Evolutionary conservation across 2,329 filamentous ascomycete species (phyloP), one percentile per base, ranked within the genome.

Genomic region (Davidsoniella neocaledoniae): DNA sequence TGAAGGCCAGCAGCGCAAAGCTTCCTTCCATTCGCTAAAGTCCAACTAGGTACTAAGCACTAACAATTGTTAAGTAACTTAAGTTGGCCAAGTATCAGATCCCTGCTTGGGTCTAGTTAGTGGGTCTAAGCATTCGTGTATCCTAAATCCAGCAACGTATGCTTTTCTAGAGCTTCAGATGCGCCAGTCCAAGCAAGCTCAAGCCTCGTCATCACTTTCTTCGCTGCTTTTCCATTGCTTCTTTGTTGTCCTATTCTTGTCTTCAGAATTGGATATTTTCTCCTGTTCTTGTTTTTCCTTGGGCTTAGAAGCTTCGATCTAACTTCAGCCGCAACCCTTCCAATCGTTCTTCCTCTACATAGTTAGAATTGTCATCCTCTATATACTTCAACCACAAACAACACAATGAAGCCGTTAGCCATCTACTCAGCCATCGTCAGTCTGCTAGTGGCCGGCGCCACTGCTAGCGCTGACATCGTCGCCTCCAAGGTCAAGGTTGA

Each of bases 371-470:
- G 33, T 10, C 29, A 19, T 21, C 7, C 16, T 12, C 9, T 46
- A 8, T 2, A 37, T 19, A 46, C 29, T 8, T 25, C 40, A 14
- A 8, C 4, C 39, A 16, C 21, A 47, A 21, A 16, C 21, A 21
- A 19, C 44, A 47, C 17, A 19, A 68, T 68, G 66, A 67, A 67
- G 64, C 61, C 61, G 55, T 59, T 61, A 54, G 61, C 72, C 57
- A 63, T 75, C 62, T 69, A 73, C 60, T 71, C 76, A 60, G 74
- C 73, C 57, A 68, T 78, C 59, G 65, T 74, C 56, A 77, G 77
- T 61, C 69, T 79, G 61, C 63, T 77, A 58, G 71, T 69, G 46
- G 62, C 68, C 21, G 38, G 47, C 46, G 62, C 64, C 53, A 61
- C 73, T 54, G 64, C 66, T 53, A 58, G 57, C 59, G 59, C 61